phyloP scores from a whole-genome alignment of 495 filamentous ascomycete species.

The Bombardia bombarda region DNA sequence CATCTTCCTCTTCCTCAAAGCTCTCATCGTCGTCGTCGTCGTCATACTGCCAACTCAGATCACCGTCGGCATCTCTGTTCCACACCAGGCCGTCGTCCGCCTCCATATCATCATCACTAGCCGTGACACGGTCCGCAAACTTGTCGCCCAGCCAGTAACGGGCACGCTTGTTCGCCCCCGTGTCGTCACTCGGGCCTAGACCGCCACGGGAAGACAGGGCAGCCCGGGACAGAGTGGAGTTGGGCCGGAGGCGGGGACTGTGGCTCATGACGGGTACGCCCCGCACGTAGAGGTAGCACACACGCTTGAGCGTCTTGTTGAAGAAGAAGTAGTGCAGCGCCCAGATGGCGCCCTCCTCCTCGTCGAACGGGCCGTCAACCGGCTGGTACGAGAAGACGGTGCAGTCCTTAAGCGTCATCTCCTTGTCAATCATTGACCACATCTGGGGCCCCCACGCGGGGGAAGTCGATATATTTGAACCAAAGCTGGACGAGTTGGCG shows the following conservation, averaged over 20 bases:
- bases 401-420: slow-evolving; percentile 84
- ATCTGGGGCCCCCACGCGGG: slow-evolving; percentile 73
- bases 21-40: slow-evolving; percentile 31
- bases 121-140: slow-evolving; percentile 31
- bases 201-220: slow-evolving; percentile 3
- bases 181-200: slow-evolving; percentile 4
- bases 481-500: slow-evolving; percentile 14
- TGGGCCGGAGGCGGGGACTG: slow-evolving; percentile 35
- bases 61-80: slow-evolving; percentile 44
- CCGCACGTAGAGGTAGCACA: slow-evolving; percentile 86
- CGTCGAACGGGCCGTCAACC: slow-evolving; percentile 75
- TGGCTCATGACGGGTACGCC: slow-evolving; percentile 79
- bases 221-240: slow-evolving; percentile 15
- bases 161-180: slow-evolving; percentile 8
- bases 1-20: slow-evolving; percentile 40
- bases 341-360: slow-evolving; percentile 90
- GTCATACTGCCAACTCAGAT: slow-evolving; percentile 44
- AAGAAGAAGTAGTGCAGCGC: slow-evolving; percentile 96
- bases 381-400: slow-evolving; percentile 79
- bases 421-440: slow-evolving; percentile 85
- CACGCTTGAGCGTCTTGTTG: slow-evolving; percentile 85
- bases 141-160: slow-evolving; percentile 64
- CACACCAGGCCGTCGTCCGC: slow-evolving; percentile 33
- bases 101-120: slow-evolving; percentile 40
- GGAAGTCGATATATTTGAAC: slow-evolving; percentile 17